Conservation (phyloP, 202 grass and related monocot species). For the Bolboschoenoplectus hybrid region DNA sequence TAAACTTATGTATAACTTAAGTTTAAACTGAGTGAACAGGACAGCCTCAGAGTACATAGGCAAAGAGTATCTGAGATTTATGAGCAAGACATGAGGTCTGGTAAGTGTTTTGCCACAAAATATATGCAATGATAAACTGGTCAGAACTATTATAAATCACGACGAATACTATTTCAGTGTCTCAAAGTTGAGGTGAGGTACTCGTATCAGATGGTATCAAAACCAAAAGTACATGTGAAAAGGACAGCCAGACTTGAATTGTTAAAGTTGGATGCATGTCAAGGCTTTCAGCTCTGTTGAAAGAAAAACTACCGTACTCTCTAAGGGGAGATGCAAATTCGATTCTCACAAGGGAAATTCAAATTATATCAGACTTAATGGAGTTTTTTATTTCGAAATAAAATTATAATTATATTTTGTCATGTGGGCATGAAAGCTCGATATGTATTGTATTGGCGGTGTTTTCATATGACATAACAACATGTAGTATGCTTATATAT, state of each 20-base stretch:
- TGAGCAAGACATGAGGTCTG: background rate
- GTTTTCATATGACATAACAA: too few species aligned
- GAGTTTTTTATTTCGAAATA: too few species aligned
- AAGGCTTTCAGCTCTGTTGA: background rate
- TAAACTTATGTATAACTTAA: background rate
- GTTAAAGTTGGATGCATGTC: background rate
- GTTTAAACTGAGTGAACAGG: background rate
- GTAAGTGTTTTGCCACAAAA: background rate
- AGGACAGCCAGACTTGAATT: background rate
- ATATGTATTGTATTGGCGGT: too few species aligned
- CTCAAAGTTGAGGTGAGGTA: background rate
- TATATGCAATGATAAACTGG: background rate
- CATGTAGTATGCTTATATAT: too few species aligned
- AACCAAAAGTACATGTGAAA: background rate
- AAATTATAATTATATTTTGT: too few species aligned
- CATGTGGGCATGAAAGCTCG: too few species aligned
- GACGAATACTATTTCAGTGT: background rate
- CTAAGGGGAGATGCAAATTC: background rate
- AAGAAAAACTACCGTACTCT: background rate
- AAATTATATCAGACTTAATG: background rate
- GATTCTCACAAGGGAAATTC: background rate
- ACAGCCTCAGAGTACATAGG: background rate
- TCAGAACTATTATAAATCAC: background rate
- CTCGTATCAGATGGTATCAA: background rate
- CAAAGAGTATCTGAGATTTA: background rate